Conservation (phyloP, 176 grass and related monocot genomes). For the Oryza brachyantha region DNA sequence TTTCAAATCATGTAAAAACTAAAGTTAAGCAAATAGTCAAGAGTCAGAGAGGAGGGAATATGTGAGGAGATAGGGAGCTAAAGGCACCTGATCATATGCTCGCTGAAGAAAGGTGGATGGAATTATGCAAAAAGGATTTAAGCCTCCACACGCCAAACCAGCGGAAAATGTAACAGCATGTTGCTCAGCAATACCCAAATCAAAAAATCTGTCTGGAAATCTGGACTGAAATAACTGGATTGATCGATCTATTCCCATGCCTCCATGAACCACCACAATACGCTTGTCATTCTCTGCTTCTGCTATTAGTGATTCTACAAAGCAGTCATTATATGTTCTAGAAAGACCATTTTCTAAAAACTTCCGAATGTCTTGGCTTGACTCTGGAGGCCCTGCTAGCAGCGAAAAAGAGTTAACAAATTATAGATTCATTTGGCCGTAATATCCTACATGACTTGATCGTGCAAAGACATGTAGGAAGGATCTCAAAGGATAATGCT, state of each 20-base stretch:
- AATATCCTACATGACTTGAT: neutral
- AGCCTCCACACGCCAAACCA: slow-evolving; percentile 66
- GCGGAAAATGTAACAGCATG: slow-evolving; percentile 78
- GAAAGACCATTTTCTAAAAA: slow-evolving; percentile 40
- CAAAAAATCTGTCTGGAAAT: slow-evolving; percentile 80
- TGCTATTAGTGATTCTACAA: slow-evolving; percentile 58
- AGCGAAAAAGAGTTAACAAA: neutral
- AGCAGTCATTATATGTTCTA: slow-evolving; percentile 70
- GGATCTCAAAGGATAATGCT: neutral
- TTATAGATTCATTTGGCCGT: neutral
- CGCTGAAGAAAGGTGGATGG: slow-evolving; percentile 77
- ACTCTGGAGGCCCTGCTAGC: slow-evolving; percentile 30
- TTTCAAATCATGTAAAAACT: neutral
- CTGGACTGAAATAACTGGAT: slow-evolving; percentile 54
- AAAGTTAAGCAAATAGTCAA: neutral
- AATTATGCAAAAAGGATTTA: slow-evolving; percentile 79
- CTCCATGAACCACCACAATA: slow-evolving; percentile 69
- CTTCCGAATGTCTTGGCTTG: slow-evolving; percentile 21
- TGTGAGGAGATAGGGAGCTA: neutral
- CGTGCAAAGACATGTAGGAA: slow-evolving; percentile 3
- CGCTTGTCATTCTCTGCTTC: slow-evolving; percentile 68
- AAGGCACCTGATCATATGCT: slow-evolving; percentile 72
- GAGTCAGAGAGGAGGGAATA: neutral
- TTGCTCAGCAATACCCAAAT: slow-evolving; percentile 72
- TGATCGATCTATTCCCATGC: slow-evolving; percentile 68